Evolutionary conservation across 73 alveolate genomes (phyloP).

Genomic region (Urostyla sp.): DNA sequence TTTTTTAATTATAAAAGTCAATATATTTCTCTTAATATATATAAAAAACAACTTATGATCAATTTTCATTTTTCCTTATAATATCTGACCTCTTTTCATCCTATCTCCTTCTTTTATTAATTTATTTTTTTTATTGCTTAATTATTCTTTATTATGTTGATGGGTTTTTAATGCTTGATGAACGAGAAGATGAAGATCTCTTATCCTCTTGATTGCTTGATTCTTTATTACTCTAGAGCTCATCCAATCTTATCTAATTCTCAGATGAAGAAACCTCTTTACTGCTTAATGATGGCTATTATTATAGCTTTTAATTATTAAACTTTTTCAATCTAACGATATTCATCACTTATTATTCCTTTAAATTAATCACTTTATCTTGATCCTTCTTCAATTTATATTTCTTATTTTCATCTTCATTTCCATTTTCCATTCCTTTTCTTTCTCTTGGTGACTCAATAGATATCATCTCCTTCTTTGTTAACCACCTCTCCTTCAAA

Average conservation of each 20-base stretch:
- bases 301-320: neutral
- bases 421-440: neutral
- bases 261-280: neutral
- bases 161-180: neutral
- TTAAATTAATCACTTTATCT: neutral
- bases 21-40: no score
- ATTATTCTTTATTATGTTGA: neutral
- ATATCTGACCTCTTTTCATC: conserved; percentile 37
- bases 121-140: conserved; percentile 17
- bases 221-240: neutral
- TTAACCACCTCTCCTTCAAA: conserved; percentile 33
- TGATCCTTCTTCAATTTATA: neutral
- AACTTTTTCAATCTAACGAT: conserved; percentile 14
- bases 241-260: neutral
- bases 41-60: no score
- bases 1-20: no score
- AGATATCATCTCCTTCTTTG: conserved; percentile 20
- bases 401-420: neutral
- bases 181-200: conserved; percentile 27
- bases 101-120: conserved; percentile 44
- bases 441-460: neutral
- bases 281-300: neutral
- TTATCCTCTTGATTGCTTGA: conserved; percentile 37
- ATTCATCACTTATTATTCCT: neutral
- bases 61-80: neutral